Percentiles rank a stretch among this genome's conserved stretches.
Evolutionary conservation across 805 yeast genomes (phyloP).

Genomic region (Kuraishia borneana): DNA sequence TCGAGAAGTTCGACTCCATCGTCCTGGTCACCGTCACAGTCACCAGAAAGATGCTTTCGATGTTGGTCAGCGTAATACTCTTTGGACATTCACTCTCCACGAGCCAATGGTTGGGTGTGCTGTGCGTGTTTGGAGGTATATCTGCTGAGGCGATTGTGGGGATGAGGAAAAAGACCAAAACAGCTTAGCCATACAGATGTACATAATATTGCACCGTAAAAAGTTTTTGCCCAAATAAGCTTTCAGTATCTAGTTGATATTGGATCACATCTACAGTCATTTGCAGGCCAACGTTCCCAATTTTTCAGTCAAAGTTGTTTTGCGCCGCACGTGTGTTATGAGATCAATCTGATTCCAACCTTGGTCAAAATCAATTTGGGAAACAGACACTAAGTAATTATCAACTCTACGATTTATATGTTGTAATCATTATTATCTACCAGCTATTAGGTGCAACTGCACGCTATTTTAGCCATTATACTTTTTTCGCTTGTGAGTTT

Average conservation of each 20-base stretch:
- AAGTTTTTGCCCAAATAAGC: no score
- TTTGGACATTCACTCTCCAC: constrained; percentile 65
- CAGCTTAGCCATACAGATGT: not conserved
- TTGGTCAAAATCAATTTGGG: not conserved
- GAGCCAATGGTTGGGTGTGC: constrained; percentile 72
- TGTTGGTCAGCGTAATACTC: constrained; percentile 78
- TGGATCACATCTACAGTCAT: no score
- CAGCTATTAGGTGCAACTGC: not conserved
- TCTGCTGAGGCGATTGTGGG: constrained; percentile 63
- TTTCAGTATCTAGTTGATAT: no score
- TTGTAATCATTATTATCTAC: not conserved
- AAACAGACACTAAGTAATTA: not conserved
- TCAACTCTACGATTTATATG: not conserved
- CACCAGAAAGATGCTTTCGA: constrained; percentile 91
- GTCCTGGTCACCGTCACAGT: constrained; percentile 88
- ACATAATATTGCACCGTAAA: no score
- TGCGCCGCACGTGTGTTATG: no score
- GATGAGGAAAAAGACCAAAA: constrained; percentile 1
- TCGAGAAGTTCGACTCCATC: constrained; percentile 78
- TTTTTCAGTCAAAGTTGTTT: no score
- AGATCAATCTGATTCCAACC: no score
- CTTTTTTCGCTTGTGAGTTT: no score
- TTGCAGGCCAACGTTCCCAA: no score
- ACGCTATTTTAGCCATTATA: not conserved
- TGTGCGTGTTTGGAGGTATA: constrained; percentile 76